Base-by-base conservation (phyloP, 208 protist genomes). In the Balamuthia mandrillaris region DNA sequence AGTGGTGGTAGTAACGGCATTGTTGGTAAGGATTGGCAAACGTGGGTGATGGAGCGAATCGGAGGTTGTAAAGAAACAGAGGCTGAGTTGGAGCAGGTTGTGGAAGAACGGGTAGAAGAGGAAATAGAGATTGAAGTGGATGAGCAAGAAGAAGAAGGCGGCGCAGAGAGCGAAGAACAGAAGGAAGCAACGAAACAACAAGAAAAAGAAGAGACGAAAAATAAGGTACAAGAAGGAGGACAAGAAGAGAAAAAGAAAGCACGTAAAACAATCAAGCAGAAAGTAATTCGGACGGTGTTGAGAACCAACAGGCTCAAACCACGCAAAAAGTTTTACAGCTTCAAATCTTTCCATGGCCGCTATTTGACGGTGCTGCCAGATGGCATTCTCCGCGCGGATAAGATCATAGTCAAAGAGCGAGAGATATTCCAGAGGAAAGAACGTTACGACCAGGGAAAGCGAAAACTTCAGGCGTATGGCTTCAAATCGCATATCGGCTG, bases 31-130 rank as follows among this genome's bases (percentile, higher is more conserved):
- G 75, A 83, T 35, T 35, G 75, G 14, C 75, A 83, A 39, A 68
- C 54, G 58, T 83, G 75, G 75, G 54, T 83, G 21, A 29, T 83
- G 21, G 41, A 83, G 75, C 47, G 75, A n/a, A 56, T 83, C n/a
- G n/a, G n/a, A n/a, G n/a, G n/a, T 83, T 56, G 2, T 47, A 65
- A 31, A 56, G 51, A 24, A 44, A 27, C 35, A 37, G 66, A 31
- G n/a, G 51, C 68, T 35, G 58, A 10, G 29, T 14, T 24, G 52
- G 18, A 24, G n/a, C 31, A 0, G 41, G 68, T 44, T 10, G 70
- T 14, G n/a, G 75, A 78, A 37, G 47, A 29, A 35, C 58, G 39
- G 35, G 61, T 56, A n/a, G 75, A 49, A 3, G 42, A 68, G 52
- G 37, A 44, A 21, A 68, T 56, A 18, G 27, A 33, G 9, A 31